Conservation (phyloP, 345 rosid genomes). For the Gossypium longicalyx region DNA sequence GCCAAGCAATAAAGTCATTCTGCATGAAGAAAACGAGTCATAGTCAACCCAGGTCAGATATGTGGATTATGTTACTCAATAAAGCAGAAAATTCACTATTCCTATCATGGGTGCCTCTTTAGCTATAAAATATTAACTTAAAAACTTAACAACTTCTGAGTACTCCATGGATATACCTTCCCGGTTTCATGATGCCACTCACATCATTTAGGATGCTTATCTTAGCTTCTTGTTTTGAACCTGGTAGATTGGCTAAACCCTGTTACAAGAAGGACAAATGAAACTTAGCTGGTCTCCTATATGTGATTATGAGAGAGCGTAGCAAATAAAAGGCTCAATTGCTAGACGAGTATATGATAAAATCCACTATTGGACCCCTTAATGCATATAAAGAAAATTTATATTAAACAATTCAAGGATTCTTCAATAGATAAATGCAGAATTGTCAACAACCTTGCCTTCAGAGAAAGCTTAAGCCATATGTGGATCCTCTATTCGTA, state of each 20-base stretch:
- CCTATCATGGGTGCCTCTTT: background rate
- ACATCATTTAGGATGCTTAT: constrained; percentile 51
- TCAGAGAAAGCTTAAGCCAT: no score
- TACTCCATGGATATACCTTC: constrained; percentile 29
- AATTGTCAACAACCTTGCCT: no score
- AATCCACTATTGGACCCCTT: background rate
- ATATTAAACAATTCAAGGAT: no score
- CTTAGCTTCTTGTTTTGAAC: constrained; percentile 33
- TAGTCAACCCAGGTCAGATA: background rate
- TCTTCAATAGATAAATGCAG: no score
- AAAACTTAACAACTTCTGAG: background rate
- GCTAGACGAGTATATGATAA: background rate
- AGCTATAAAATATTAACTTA: background rate
- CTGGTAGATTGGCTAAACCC: background rate
- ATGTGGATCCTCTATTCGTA: no score
- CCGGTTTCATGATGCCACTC: constrained; percentile 59
- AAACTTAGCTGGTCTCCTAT: background rate
- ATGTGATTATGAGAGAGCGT: background rate
- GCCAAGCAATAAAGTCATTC: constrained; percentile 72
- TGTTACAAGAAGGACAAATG: background rate
- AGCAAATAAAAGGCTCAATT: background rate
- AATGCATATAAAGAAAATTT: no score
- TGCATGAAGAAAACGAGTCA: constrained; percentile 10
- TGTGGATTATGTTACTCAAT: background rate
- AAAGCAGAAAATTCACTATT: background rate